Base-by-base conservation (phyloP, 2,329 filamentous ascomycete genomes). In the Dothistroma septosporum region DNA sequence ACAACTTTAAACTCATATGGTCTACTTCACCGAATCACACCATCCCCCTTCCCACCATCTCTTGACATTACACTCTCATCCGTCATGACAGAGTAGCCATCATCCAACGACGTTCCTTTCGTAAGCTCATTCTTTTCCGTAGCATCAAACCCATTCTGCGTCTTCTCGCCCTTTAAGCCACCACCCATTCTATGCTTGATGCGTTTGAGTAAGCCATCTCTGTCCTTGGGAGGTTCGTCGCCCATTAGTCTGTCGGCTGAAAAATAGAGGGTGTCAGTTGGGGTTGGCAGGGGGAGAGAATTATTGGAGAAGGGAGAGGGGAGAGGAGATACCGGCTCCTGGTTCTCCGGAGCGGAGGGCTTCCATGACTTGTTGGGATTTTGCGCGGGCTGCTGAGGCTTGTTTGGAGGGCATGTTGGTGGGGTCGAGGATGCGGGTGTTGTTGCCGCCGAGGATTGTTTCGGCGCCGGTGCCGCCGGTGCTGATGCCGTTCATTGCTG, bases 281-380 rank as follows among this genome's bases (percentile, higher is more conserved):
- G 24, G 24, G 24, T 28, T 28, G 24, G n/a, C n/a, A 28, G 24
- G 24, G 2, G 24, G 24, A 6, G 24, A 28, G 24, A 28, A 6
- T 28, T 2, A 28, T 28, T 2, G 24, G 24, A 28, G 24, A 28
- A 6, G 6, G 24, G 2, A 28, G 24, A 28, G 24, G 2, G 24
- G 24, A 28, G 2, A 2, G 6, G 6, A 28, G 24, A 31, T 9
- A 37, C 33, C 33, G 10, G 64, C 69, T 11, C 67, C 68, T 6
- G 61, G 61, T 32, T 70, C 65, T 44, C 67, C 67, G n/a, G 61
- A 65, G 55, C 62, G 68, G 53, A 70, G 46, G 14, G 68, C 66
- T 16, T 61, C 67, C 65, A 70, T 72, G 60, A 70, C 59, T 52
- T 66, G 64, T 5, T 61, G 64, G 12, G 65, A 57, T 47, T 62